Evolutionary conservation across 306 rosid species (phyloP), one percentile per base, ranked within the genome.

Genomic region (Cucumis cinereus): DNA sequence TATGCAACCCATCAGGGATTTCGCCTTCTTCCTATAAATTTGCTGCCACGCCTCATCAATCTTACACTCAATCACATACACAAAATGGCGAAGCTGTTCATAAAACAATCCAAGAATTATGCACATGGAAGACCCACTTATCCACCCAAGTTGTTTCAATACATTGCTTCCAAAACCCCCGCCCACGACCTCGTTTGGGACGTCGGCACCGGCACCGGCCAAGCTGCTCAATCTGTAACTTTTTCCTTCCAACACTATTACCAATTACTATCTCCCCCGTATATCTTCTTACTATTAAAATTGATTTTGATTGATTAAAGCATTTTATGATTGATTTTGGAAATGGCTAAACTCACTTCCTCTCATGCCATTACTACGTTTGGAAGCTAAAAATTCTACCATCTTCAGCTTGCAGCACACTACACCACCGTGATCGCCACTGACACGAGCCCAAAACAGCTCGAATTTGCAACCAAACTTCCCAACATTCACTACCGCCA

Each of bases 181-280:
- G 55, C 60, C 23, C 90, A 84, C 82, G 50, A 87, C 22, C 88
- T 90, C 38, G 96, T 79, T 4, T 91, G 98, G 98, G 98, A 93
- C 50, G 96, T 74, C 49, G 97, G 91, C 79, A 90, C 97, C 20
- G 97, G 98, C 54, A 91, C 79, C 26, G 97, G 96, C 78, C 98
- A 93, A 78, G 98, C 97, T 33, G 94, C 92, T 26, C 84, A 71
- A 77, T 83, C 90, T 9, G 97, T 93, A 17, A 35, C 78, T 78
- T 45, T 16, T 47, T 60, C 35, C 57, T 53, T 33, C 35, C 35
- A 2, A 33, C 4, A n/a, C n/a, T n/a, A n/a, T n/a, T n/a, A n/a
- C n/a, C n/a, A n/a, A n/a, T n/a, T n/a, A n/a, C n/a, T n/a, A n/a
- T n/a, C n/a, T n/a, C n/a, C n/a, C n/a, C n/a, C n/a, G n/a, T n/a